phyloP scores from a whole-genome alignment of 768 basidiomycete species.

The Rhodotorula kratochvilovae region DNA sequence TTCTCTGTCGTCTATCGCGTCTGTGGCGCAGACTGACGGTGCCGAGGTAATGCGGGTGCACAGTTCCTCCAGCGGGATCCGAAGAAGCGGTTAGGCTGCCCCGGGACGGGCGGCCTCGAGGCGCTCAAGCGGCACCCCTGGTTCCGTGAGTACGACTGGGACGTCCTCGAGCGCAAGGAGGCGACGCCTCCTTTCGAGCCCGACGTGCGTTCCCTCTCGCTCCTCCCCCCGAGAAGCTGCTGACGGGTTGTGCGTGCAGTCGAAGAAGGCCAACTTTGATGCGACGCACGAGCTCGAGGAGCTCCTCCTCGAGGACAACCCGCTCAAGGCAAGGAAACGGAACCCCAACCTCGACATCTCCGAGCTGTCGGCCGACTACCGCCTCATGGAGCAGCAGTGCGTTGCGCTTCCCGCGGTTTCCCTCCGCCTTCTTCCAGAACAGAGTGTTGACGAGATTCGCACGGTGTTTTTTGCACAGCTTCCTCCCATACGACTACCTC shows the following conservation, averaged over 20 bases:
- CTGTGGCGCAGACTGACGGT: not conserved
- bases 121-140: conserved; percentile 77
- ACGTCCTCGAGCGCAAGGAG: conserved; percentile 60
- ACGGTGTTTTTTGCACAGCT: too few relatives aligned
- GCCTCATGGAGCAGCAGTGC: conserved; percentile 97
- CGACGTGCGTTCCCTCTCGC: conserved; percentile 61
- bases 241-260: conserved; percentile 54
- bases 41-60: not conserved
- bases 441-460: too few relatives aligned
- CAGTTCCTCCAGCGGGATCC: conserved; percentile 86
- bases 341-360: conserved; percentile 85
- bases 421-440: not conserved
- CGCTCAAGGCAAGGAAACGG: conserved; percentile 85
- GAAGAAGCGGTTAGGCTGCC: conserved; percentile 73
- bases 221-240: not conserved
- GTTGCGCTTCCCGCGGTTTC: not conserved
- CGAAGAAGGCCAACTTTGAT: conserved; percentile 99
- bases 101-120: conserved; percentile 65
- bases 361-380: conserved; percentile 81
- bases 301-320: conserved; percentile 90
- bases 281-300: conserved; percentile 98
- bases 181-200: conserved; percentile 79
- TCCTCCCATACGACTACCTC: conserved; percentile 33
- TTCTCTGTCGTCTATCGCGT: not conserved
- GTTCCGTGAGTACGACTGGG: conserved; percentile 80